Base-by-base conservation (phyloP, 345 rosid genomes). In the Anastatica hierochuntica region DNA sequence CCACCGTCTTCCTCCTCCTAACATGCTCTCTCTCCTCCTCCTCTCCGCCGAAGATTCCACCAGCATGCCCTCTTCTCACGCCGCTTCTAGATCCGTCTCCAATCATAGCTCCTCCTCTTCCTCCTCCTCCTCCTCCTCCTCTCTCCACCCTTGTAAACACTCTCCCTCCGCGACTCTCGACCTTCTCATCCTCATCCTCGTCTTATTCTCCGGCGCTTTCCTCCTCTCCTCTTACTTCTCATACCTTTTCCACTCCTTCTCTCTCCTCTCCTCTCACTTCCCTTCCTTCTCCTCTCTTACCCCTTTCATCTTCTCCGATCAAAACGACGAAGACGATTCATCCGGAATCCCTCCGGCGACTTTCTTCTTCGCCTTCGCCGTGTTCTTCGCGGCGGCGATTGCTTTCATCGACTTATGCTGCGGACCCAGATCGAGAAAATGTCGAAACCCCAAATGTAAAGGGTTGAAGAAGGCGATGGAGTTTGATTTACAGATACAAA, bases 401-500 rank as follows among this genome's bases (percentile, higher is more conserved):
- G 65, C 79, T 14, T 49, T 72, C 49, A 38, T 79, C 21, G 81
- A 81, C 55, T 56, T 69, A 1, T 55, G 58, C 6, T 68, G 72
- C 60, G 90, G 95, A 1, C 57, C 82, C 13, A 76, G 96, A 67
- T 82, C 98, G 64, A 80, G 98, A 40, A 76, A 72, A 49, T 92
- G 96, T 52, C 50, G 49, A 2, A 81, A 78, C 15, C 78, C 86
- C 1, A 74, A 81, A 19, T 92, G 98, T 48, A 88, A 78, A 62
- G 95, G 96, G 2, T 53, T 88, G 59, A 92, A 88, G 76, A 88
- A 83, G 55, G 88, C 95, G 3, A 70, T 85, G 82, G 95, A 92
- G 81, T 92, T 92, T 53, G 96, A 92, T 80, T 77, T 88, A 77
- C 95, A 79, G 66, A 56, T 92, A 5, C 96, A 88, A 68, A 81